A percentile compares a stretch with the other conserved stretches of the same genome.
Conservation (phyloP, 2,329 filamentous ascomycete genomes). For the Fusarium proliferatum region DNA sequence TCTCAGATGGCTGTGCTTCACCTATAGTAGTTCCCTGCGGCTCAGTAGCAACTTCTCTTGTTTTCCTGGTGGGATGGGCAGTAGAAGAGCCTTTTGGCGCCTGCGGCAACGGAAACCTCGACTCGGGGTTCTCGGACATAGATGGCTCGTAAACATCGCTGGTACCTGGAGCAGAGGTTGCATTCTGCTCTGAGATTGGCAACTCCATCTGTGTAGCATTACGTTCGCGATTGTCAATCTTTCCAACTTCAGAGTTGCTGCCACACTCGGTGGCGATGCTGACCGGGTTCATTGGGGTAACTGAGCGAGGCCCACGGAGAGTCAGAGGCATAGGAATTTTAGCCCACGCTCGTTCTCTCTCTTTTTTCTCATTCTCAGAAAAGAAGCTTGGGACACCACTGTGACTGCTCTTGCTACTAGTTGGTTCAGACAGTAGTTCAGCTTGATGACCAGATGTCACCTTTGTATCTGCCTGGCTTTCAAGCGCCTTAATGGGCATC, state of each 20-base stretch:
- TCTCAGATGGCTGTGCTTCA: not conserved
- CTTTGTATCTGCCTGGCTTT: not conserved
- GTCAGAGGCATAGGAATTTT: slow-evolving; percentile 50
- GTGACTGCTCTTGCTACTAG: not conserved
- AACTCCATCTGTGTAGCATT: slow-evolving; percentile 8
- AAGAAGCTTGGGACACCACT: slow-evolving; percentile 38
- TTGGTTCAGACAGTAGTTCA: not conserved
- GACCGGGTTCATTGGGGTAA: slow-evolving; percentile 6
- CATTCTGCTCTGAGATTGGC: slow-evolving; percentile 22
- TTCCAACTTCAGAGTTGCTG: not conserved
- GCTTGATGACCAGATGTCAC: not conserved
- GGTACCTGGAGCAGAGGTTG: slow-evolving; percentile 19
- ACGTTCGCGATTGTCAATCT: slow-evolving; percentile 6
- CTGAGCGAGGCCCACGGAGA: slow-evolving; percentile 30
- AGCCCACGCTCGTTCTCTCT: slow-evolving; percentile 48
- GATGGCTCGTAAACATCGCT: slow-evolving; percentile 18
- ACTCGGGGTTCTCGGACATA: not conserved
- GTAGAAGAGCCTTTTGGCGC: not conserved
- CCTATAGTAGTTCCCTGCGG: not conserved
- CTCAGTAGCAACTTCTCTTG: not conserved
- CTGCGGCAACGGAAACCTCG: not conserved
- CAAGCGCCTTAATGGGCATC: not conserved
- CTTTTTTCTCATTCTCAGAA: slow-evolving; percentile 48
- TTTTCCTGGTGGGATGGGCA: not conserved
- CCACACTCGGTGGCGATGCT: not conserved